A percentile compares a stretch with the other conserved stretches of the same genome.
Evolutionary conservation across 2,329 filamentous ascomycete species (phyloP).

Genomic region (Fusarium xylarioides): DNA sequence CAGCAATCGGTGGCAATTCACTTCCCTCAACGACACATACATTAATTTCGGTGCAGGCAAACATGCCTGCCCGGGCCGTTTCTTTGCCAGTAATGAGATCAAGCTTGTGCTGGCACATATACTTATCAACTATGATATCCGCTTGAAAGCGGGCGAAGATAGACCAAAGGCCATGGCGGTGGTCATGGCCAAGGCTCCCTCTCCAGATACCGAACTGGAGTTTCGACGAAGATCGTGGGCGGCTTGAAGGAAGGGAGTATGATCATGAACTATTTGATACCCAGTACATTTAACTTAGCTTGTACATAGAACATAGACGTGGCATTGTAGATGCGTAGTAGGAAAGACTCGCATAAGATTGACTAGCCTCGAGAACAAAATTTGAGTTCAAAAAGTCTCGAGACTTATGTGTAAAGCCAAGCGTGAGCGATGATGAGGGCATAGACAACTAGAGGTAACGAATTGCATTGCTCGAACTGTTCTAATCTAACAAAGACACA

Average conservation of each 20-base stretch:
- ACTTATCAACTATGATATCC: constrained; percentile 55
- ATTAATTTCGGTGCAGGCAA: constrained; percentile 59
- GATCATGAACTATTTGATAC: constrained; percentile 7
- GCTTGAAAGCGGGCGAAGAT: constrained; percentile 50
- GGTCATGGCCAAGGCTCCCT: constrained; percentile 54
- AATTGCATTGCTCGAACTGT: constrained; percentile 37
- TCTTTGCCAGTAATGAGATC: constrained; percentile 58
- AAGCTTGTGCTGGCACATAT: constrained; percentile 55
- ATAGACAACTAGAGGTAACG: constrained; percentile 2
- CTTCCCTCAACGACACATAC: constrained; percentile 53
- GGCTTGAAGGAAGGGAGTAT: constrained; percentile 17
- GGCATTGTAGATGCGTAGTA: background rate
- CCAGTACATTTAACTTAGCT: constrained; percentile 23
- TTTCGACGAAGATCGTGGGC: constrained; percentile 48
- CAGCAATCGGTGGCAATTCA: constrained; percentile 55
- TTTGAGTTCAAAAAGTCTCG: background rate
- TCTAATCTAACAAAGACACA: constrained; percentile 35
- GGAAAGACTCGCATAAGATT: background rate
- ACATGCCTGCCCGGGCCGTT: constrained; percentile 59
- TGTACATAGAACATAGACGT: constrained; percentile 23
- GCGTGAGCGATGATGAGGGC: background rate
- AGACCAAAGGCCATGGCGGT: constrained; percentile 51
- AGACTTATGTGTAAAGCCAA: background rate
- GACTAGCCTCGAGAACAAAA: background rate
- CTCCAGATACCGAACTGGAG: constrained; percentile 52